Evolutionary conservation across 495 filamentous ascomycete species (phyloP).

Genomic region (Paragyromitra xinjiangensis): DNA sequence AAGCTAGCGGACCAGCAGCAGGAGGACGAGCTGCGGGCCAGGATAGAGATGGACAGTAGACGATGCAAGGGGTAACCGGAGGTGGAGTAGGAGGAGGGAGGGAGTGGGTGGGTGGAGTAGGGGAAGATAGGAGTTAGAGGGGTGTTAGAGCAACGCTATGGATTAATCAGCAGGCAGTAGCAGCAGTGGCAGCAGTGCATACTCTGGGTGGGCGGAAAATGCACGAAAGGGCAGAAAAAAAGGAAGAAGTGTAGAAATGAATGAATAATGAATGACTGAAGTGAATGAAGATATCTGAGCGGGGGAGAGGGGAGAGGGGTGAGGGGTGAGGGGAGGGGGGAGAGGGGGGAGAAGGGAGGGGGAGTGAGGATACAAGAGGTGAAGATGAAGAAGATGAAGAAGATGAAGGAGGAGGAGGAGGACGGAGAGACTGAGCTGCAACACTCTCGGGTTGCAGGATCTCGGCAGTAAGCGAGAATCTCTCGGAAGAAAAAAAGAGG

Average conservation of each 20-base stretch:
- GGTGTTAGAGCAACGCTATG: constrained; percentile 23
- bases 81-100: constrained; percentile 2
- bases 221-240: neutral
- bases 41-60: neutral
- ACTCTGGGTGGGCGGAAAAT: neutral
- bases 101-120: constrained; percentile 16
- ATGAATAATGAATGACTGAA: constrained; percentile 43
- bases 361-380: constrained; percentile 13
- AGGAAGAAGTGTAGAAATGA: neutral
- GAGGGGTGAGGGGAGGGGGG: too few species aligned
- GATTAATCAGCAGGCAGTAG: constrained; percentile 46
- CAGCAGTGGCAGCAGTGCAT: constrained; percentile 13
- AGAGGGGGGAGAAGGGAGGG: constrained; percentile 10
- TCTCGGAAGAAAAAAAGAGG: neutral
- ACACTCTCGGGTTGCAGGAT: constrained; percentile 18
- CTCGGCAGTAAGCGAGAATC: constrained; percentile 37
- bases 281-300: constrained; percentile 49
- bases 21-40: neutral
- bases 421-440: too few species aligned
- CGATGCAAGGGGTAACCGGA: constrained; percentile 24
- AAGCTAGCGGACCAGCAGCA: constrained; percentile 30
- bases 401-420: neutral
- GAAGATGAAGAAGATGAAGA: neutral
- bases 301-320: constrained; percentile 55
- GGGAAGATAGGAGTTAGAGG: constrained; percentile 34